Base-by-base conservation (phyloP, 345 rosid genomes). In the Orychophragmus violaceus region DNA sequence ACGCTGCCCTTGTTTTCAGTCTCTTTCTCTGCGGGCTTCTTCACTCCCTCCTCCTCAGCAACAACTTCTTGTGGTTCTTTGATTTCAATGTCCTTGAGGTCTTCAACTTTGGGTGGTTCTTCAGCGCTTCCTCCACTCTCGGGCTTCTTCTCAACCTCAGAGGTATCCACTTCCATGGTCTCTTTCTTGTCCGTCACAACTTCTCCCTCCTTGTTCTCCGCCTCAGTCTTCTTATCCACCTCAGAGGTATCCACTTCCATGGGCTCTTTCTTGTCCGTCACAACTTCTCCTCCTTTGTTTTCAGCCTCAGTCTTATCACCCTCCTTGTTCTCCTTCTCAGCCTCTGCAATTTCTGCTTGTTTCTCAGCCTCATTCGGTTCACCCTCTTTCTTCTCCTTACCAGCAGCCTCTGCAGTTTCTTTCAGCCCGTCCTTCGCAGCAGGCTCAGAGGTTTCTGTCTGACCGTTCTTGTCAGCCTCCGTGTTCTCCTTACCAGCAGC, bases 1-100 rank as follows among this genome's bases (percentile, higher is more conserved):
- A 30, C 17, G 6, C 25, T 45, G 33, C 12, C 59, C 55, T 58
- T 42, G 55, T 30, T 66, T 66, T 23, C 62, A 0, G 72, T 9
- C 50, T 51, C 48, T 32, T 73, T 37, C 49, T 66, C 51, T 6
- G 72, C 41, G 30, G 49, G 46, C 68, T 73, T 66, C 44, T 72
- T 72, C 70, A 55, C 70, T 12, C 29, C 69, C 33, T 50, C 56
- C 45, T 19, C 67, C 18, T 66, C 63, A 52, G 27, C 5, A 51
- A 24, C 68, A 8, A 27, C 76, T 30, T 59, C 62, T 21, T 49
- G 48, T 13, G 60, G 19, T 14, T 66, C 72, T 24, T 63, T 48
- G 70, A 33, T 18, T 30, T 63, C 64, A 45, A 5, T 19, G 24
- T 71, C 74, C 56, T 71, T 44, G 32, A 17, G 32, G 17, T 5